Evolutionary conservation across 345 rosid species (phyloP).

Genomic region (Camelina sativa): DNA sequence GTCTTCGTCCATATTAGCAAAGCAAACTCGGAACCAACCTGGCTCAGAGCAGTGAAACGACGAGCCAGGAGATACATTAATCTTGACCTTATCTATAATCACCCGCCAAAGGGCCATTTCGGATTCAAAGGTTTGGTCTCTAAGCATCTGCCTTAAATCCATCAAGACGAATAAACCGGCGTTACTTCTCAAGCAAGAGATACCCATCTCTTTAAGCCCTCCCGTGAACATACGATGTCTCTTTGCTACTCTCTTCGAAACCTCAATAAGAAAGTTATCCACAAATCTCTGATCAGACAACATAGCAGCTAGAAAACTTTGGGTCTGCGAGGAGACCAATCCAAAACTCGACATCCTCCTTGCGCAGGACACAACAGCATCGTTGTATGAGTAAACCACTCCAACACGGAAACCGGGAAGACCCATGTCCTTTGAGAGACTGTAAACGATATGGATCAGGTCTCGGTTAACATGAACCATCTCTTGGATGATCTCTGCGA

Average conservation of each 20-base stretch:
- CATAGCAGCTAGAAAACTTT: conserved; percentile 49
- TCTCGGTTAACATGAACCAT: conserved; percentile 42
- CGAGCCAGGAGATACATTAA: conserved; percentile 45
- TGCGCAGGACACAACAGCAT: conserved; percentile 54
- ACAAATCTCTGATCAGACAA: conserved; percentile 38
- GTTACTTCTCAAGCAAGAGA: conserved; percentile 43
- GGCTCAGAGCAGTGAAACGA: conserved; percentile 47
- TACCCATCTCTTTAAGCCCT: conserved; percentile 37
- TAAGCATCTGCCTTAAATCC: conserved; percentile 34
- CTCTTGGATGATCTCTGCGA: conserved; percentile 53
- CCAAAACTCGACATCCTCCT: conserved; percentile 67
- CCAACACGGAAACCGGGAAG: conserved; percentile 66
- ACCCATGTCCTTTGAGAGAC: conserved; percentile 65
- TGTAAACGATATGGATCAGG: conserved; percentile 57
- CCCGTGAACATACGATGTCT: conserved; percentile 36
- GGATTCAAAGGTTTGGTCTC: conserved; percentile 24
- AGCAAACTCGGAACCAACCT: conserved; percentile 46
- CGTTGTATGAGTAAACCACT: conserved; percentile 57
- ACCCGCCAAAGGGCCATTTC: conserved; percentile 38
- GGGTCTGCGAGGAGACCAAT: conserved; percentile 63
- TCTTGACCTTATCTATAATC: conserved; percentile 39
- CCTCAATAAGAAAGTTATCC: conserved; percentile 28
- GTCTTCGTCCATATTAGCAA: conserved; percentile 46
- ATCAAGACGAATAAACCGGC: conserved; percentile 41
- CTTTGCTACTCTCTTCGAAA: conserved; percentile 32